A percentile compares a stretch with the other conserved stretches of the same genome.
Conservation (phyloP, 441 rosid genomes). For the Kokia cookei region DNA sequence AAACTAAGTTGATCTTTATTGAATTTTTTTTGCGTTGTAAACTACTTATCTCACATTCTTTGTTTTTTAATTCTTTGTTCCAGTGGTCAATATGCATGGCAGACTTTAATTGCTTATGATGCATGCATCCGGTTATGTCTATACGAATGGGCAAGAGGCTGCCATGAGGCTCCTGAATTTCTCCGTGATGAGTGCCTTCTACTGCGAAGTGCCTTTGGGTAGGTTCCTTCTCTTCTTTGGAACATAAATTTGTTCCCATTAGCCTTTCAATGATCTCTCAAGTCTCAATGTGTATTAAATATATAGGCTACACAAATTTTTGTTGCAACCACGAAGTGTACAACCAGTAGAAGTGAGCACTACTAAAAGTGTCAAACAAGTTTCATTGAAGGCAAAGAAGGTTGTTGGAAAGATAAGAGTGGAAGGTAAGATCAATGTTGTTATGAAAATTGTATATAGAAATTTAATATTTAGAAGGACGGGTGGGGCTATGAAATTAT, state of each 20-base stretch:
- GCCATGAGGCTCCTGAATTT: slow-evolving; percentile 97
- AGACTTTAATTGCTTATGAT: slow-evolving; percentile 87
- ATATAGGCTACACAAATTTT: slow-evolving; percentile 69
- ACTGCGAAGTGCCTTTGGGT: slow-evolving; percentile 96
- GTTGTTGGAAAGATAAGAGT: slow-evolving; percentile 76
- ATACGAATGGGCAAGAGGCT: slow-evolving; percentile 80
- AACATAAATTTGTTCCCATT: background rate
- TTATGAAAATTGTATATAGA: background rate
- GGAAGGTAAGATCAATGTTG: slow-evolving; percentile 52
- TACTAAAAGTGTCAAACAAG: slow-evolving; percentile 39
- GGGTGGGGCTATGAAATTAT: background rate
- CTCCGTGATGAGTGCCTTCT: slow-evolving; percentile 78
- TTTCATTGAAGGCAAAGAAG: slow-evolving; percentile 50
- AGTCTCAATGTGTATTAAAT: background rate
- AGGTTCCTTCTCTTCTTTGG: slow-evolving; percentile 18
- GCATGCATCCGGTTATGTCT: slow-evolving; percentile 91
- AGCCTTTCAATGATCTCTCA: background rate
- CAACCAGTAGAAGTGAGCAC: slow-evolving; percentile 41
- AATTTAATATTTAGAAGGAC: background rate
- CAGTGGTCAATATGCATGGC: slow-evolving; percentile 94
- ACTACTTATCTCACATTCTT: background rate
- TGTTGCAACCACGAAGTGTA: slow-evolving; percentile 80
- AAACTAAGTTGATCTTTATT: background rate
- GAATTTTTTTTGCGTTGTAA: background rate
- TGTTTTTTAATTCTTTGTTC: slow-evolving; percentile 7